Percentiles rank a stretch among this genome's conserved stretches.
Evolutionary conservation across 495 filamentous ascomycete genomes (phyloP).

Genomic region (Daldinia decipiens): DNA sequence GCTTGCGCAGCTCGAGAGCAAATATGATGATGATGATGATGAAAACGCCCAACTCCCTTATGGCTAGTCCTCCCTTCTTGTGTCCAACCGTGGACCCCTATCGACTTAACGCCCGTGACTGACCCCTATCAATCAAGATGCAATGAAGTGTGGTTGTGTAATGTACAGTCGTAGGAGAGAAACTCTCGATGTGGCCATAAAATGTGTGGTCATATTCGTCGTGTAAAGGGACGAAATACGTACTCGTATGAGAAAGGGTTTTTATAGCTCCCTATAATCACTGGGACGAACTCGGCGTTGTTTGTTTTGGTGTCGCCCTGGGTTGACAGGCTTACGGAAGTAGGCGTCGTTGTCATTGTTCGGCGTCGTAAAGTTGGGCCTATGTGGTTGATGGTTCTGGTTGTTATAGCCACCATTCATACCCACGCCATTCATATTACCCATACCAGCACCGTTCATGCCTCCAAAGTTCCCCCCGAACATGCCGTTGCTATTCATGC

Average conservation of each 20-base stretch:
- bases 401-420: slow-evolving; percentile 50
- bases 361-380: slow-evolving; percentile 73
- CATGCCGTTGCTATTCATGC: slow-evolving; percentile 62
- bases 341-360: slow-evolving; percentile 90
- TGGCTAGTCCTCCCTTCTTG: neutral
- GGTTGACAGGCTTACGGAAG: slow-evolving; percentile 95
- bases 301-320: slow-evolving; percentile 85
- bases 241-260: slow-evolving; percentile 1
- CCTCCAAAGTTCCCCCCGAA: slow-evolving; percentile 46
- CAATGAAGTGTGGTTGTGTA: slow-evolving; percentile 25
- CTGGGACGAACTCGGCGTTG: slow-evolving; percentile 81
- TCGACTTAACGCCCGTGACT: slow-evolving; percentile 32
- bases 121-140: slow-evolving; percentile 28
- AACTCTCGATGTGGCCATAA: slow-evolving; percentile 1
- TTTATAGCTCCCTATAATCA: slow-evolving; percentile 86
- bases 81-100: slow-evolving; percentile 29
- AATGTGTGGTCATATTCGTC: neutral
- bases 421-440: slow-evolving; percentile 40
- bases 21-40: neutral
- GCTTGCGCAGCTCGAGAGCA: neutral
- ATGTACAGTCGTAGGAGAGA: slow-evolving; percentile 33
- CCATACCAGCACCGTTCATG: slow-evolving; percentile 61
- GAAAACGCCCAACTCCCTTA: slow-evolving; percentile 4
- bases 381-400: slow-evolving; percentile 55
- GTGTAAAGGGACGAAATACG: neutral